phyloP scores from a whole-genome alignment of 148 eudicot genomes.

The Fagopyrum esculentum region DNA sequence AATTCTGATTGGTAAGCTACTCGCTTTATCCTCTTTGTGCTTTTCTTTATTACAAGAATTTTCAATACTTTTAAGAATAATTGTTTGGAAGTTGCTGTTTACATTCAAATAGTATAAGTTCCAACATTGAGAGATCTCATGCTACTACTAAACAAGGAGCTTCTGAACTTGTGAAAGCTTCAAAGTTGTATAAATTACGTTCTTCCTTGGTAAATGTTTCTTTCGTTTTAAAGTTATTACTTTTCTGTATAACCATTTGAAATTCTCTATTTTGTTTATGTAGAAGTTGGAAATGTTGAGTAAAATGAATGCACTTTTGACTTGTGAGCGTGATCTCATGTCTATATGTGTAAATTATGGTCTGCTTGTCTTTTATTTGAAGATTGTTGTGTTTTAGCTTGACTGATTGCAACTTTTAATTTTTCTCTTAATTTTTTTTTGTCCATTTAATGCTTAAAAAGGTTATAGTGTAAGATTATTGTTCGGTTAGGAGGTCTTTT shows the following conservation, averaged over 20 bases:
- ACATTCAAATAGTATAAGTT: slow-evolving; percentile 45
- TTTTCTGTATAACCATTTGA: neutral
- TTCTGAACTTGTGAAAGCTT: slow-evolving; percentile 41
- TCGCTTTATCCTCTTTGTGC: neutral
- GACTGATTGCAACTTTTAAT: no score
- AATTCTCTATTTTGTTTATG: neutral
- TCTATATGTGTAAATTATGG: no score
- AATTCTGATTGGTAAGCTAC: slow-evolving; percentile 36
- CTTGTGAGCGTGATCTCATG: no score
- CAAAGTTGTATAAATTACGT: slow-evolving; percentile 39
- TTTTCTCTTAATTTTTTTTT: no score
- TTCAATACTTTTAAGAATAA: neutral
- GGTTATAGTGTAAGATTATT: no score
- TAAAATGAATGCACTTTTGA: no score
- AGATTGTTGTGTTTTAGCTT: no score
- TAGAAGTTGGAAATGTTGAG: neutral
- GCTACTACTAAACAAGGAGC: slow-evolving; percentile 37
- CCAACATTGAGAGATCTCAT: slow-evolving; percentile 39
- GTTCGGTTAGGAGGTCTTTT: no score
- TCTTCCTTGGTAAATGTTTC: slow-evolving; percentile 46
- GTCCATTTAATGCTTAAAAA: no score
- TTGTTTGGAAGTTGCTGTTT: neutral
- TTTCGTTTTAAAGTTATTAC: neutral
- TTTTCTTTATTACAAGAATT: neutral
- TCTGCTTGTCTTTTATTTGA: no score